Percentiles rank a stretch among this genome's conserved stretches.
phyloP scores from a whole-genome alignment of 2,329 filamentous ascomycete species.

The Polychaeton citri region DNA sequence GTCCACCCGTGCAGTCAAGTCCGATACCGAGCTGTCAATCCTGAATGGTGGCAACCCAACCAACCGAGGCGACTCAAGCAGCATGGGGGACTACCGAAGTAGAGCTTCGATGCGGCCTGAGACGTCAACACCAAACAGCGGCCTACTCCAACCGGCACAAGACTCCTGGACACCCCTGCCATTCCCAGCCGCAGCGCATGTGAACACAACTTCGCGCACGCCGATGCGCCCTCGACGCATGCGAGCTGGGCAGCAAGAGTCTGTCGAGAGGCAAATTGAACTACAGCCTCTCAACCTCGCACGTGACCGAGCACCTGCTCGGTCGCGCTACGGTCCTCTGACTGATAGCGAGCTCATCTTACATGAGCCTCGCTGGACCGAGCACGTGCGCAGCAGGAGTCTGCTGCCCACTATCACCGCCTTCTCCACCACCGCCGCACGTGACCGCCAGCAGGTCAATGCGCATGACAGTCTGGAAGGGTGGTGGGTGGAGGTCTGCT shows the following conservation, averaged over 20 bases:
- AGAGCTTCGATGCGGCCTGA: too few relatives aligned
- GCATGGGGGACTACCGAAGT: too few relatives aligned
- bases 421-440: constrained; percentile 7
- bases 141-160: not conserved
- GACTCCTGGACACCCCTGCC: not conserved
- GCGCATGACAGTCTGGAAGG: constrained; percentile 1
- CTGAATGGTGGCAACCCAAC: not conserved
- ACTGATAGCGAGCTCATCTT: constrained; percentile 1
- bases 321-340: not conserved
- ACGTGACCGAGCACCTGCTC: not conserved
- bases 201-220: not conserved
- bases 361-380: constrained; percentile 4
- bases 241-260: not conserved
- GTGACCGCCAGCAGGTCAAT: constrained; percentile 7
- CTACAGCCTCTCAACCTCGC: not conserved
- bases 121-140: too few relatives aligned
- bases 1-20: not conserved
- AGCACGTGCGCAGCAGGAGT: constrained; percentile 5
- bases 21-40: not conserved
- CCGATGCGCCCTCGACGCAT: not conserved
- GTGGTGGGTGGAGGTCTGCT: not conserved
- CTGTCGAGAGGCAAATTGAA: not conserved
- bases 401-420: constrained; percentile 1
- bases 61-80: too few relatives aligned
- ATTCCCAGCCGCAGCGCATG: not conserved